These are phyloP conservation scores for Ceratobasidium papillatum DNA, from an alignment of 1,284 basidiomycete genomes.

Conservation along the genomic window DNA sequence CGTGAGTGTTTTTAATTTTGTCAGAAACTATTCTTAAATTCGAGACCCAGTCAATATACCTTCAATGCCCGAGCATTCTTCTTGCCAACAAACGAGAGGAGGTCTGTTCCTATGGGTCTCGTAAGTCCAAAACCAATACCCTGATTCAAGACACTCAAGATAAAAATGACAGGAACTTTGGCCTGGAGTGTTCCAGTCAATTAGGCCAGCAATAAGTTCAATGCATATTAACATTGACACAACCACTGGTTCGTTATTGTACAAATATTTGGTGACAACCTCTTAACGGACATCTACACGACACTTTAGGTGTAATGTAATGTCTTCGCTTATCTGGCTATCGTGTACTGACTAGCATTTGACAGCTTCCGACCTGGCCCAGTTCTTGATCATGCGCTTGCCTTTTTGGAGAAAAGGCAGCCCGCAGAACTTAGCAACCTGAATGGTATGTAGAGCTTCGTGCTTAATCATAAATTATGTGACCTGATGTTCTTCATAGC, in stretches of 20 bases:
- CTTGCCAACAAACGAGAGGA: conserved; percentile 66
- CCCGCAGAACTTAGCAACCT: conserved; percentile 7
- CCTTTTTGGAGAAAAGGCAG: conserved; percentile 56
- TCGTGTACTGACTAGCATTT: not conserved
- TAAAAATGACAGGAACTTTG: conserved; percentile 22
- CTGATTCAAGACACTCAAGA: not conserved
- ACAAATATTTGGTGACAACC: not conserved
- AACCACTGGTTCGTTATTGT: conserved; percentile 63
- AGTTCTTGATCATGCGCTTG: conserved; percentile 62
- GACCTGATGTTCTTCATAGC: conserved; percentile 50
- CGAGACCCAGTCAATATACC: conserved; percentile 59
- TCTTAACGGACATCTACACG: not conserved
- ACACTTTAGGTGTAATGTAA: conserved; percentile 23
- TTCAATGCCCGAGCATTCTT: conserved; percentile 82
- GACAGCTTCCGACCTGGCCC: conserved; percentile 61
- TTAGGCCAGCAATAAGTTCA: conserved; percentile 71
- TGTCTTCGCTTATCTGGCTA: not conserved
- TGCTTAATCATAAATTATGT: not conserved
- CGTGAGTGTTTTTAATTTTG: conserved; percentile 49
- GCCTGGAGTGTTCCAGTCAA: conserved; percentile 50
- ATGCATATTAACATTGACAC: conserved; percentile 82
- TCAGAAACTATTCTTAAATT: not conserved
- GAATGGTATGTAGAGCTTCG: not conserved
- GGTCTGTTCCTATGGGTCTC: conserved; percentile 72
- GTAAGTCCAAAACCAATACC: conserved; percentile 49